Base-by-base conservation (phyloP, 164 flowering plant genomes). In the Magnolia sinica region DNA sequence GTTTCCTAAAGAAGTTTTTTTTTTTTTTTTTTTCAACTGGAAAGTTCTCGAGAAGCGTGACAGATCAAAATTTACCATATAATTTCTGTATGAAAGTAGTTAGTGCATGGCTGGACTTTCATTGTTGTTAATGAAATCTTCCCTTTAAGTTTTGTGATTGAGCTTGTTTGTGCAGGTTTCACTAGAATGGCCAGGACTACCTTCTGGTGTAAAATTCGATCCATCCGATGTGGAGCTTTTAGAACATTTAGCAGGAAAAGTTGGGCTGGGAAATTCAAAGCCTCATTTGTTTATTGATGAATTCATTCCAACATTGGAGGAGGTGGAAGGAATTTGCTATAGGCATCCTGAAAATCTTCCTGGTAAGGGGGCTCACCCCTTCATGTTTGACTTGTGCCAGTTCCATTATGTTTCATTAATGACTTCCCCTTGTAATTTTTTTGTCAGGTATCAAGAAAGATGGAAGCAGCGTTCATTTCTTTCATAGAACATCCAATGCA, bases 311-410 rank as follows among this genome's bases (percentile, higher is more conserved):
- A 91, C 98, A 29, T 85, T 96, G 64, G 88, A 90, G 7, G 83
- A 51, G 8, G 89, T 89, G 1, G 80, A 86, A 31, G 99, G 99
- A 70, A 96, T 96, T 71, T 92, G 91, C 79, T 92, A 83, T 71
- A 85, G 92, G 10, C 99, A 96, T 87, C 99, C 99, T 31, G 91
- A 89, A 87, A 85, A 91, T 84, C 94, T 96, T 79, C 99, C 98
- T 63, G 98, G 99, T 96, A 14, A 87, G 86, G 50, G 50, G 72
- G 24, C 67, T 69, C n/a, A 29, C 65, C 18, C 4, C 49, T 76
- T 69, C 78, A 29, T 24, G 16, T 10, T 5, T 8, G 9, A 27
- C 20, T 55, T 58, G 14, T 67, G 19, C 5, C 7, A 24, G 27
- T 14, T 31, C 24, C 20, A 8, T 68, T 20, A 29, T 13, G 8